These are phyloP conservation scores for Colletotrichum siamense DNA, from an alignment of 2,329 filamentous ascomycete genomes.

Conservation along the genomic window DNA sequence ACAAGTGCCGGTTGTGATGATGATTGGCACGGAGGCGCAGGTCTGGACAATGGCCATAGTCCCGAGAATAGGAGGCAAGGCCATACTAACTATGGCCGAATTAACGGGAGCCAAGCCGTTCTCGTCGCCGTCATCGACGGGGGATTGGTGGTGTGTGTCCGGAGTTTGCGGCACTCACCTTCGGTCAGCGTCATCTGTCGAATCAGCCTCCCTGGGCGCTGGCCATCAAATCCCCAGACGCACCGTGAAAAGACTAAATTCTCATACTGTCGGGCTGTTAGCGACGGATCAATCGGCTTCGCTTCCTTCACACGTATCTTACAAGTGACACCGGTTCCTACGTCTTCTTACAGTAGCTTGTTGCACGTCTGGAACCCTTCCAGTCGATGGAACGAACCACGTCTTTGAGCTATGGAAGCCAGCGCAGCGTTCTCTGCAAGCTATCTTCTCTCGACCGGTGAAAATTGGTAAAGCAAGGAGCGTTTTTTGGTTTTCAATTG, in stretches of 20 bases:
- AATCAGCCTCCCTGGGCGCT: background rate
- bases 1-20: background rate
- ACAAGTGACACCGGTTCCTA: background rate
- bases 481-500: background rate
- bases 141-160: conserved; percentile 5
- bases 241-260: conserved; percentile 11
- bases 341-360: background rate
- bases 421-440: background rate
- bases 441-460: background rate
- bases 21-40: background rate
- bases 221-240: conserved; percentile 2
- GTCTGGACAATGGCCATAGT: background rate
- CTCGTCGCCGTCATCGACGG: conserved; percentile 12
- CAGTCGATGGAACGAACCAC: background rate
- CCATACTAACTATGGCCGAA: background rate
- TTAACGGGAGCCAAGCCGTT: background rate
- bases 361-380: background rate
- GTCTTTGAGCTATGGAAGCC: background rate
- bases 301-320: background rate
- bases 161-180: conserved; percentile 15
- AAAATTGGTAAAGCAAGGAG: background rate
- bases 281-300: conserved; percentile 5
- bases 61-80: background rate
- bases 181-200: conserved; percentile 16
- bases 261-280: conserved; percentile 12